These are phyloP conservation scores for Teunomyces gatunensis DNA, from an alignment of 805 yeast genomes.

Conservation along the genomic window DNA sequence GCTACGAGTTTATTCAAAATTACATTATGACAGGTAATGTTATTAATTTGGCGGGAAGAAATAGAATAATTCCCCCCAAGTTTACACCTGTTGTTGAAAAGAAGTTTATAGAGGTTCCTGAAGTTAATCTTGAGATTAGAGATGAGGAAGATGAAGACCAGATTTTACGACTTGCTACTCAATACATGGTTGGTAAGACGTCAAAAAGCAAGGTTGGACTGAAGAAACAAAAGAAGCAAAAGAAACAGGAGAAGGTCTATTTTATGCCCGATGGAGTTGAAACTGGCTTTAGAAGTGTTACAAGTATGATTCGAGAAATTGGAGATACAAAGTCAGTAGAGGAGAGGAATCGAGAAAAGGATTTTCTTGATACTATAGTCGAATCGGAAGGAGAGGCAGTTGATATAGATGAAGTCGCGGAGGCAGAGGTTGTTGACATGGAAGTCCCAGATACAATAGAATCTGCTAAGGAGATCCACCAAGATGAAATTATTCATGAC, in stretches of 20 bases:
- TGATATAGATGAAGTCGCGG: background rate
- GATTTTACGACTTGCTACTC: constrained; percentile 65
- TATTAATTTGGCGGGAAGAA: constrained; percentile 47
- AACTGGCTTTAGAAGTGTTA: constrained; percentile 59
- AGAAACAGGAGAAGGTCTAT: constrained; percentile 43
- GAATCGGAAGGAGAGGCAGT: constrained; percentile 10
- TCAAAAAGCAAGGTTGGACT: constrained; percentile 9
- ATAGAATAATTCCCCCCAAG: constrained; percentile 65
- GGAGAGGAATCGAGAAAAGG: constrained; percentile 5
- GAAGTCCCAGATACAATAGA: too few relatives aligned
- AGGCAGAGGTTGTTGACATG: background rate
- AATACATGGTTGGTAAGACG: constrained; percentile 50
- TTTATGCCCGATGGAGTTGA: constrained; percentile 74
- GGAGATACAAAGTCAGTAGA: constrained; percentile 4
- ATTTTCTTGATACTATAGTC: constrained; percentile 14
- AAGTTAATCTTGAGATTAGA: constrained; percentile 57
- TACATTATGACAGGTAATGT: constrained; percentile 53
- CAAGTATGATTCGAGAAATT: constrained; percentile 37
- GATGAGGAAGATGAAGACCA: constrained; percentile 63
- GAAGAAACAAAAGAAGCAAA: constrained; percentile 13
- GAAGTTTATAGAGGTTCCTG: constrained; percentile 61
- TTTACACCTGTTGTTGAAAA: constrained; percentile 57
- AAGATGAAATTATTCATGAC: background rate
- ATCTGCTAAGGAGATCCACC: too few relatives aligned
- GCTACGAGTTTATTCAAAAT: constrained; percentile 74